phyloP scores from a whole-genome alignment of 257 asterid species.

The Coffea canephora region DNA sequence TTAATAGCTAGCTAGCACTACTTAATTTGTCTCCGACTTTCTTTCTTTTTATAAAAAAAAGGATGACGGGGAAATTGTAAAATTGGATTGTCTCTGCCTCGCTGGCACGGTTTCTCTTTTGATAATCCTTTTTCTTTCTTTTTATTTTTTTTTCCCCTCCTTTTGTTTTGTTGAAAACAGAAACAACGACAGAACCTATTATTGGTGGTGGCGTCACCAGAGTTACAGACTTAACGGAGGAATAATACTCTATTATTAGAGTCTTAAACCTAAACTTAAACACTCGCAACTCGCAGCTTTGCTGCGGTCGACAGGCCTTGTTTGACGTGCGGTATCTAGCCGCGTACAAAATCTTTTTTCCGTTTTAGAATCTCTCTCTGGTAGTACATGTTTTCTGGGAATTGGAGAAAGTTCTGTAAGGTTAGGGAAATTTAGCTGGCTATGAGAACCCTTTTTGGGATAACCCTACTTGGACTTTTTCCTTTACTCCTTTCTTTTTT shows the following conservation, averaged over 20 bases:
- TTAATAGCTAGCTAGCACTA: no score
- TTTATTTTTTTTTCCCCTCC: background rate
- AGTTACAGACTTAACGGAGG: no score
- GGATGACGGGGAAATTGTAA: background rate
- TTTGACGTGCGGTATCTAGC: background rate
- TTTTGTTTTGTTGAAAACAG: background rate
- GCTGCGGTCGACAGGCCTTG: background rate
- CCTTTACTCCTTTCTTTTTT: background rate
- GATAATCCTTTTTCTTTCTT: no score
- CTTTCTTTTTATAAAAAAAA: slow-evolving; percentile 5
- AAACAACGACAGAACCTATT: background rate
- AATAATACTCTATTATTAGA: no score
- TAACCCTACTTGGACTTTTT: background rate
- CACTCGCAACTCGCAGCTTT: background rate
- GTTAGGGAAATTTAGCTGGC: background rate
- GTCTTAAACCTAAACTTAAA: no score
- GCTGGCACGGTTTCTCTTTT: background rate
- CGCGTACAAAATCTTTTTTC: background rate
- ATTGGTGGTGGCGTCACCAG: background rate
- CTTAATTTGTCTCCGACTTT: background rate
- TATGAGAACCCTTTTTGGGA: background rate
- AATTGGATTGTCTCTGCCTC: background rate
- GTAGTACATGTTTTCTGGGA: slow-evolving; percentile 2
- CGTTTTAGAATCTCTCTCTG: background rate
- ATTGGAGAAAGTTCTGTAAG: background rate